These are phyloP conservation scores for Verticillium longisporum DNA, from an alignment of 2,329 filamentous ascomycete genomes.

Conservation along the genomic window DNA sequence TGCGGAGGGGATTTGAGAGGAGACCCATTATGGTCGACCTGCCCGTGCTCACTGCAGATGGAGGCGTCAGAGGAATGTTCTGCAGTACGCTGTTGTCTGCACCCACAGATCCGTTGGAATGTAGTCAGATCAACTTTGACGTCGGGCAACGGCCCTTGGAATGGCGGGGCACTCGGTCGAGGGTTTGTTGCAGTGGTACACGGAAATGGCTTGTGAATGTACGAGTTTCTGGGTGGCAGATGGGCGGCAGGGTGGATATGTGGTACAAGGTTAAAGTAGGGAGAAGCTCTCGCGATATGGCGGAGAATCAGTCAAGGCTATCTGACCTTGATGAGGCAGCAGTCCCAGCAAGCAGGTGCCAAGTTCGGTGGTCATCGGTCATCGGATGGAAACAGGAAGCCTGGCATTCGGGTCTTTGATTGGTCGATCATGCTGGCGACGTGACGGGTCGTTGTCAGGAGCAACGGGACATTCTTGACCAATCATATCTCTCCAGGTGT, in stretches of 20 bases:
- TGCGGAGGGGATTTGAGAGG: constrained; percentile 38
- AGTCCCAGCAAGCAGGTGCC: background rate
- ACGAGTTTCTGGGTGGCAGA: background rate
- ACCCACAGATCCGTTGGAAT: background rate
- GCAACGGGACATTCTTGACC: background rate
- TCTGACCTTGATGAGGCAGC: no score
- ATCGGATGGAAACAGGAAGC: background rate
- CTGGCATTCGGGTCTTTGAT: background rate
- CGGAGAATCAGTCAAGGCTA: background rate
- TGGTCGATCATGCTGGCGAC: background rate
- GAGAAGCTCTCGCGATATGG: background rate
- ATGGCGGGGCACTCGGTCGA: background rate
- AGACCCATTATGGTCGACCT: constrained; percentile 36
- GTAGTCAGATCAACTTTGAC: background rate
- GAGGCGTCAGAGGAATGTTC: background rate
- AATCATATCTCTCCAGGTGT: no score
- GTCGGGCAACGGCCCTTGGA: background rate
- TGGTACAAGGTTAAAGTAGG: background rate
- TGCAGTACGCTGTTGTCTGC: background rate
- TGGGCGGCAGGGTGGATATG: background rate
- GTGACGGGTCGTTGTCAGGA: background rate
- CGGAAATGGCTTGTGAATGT: background rate
- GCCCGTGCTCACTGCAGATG: background rate
- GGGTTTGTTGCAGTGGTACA: background rate
- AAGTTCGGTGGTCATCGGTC: background rate